A percentile compares a stretch with the other conserved stretches of the same genome.
Evolutionary conservation across 768 basidiomycete genomes (phyloP).

Genomic region (Naganishia onofrii): DNA sequence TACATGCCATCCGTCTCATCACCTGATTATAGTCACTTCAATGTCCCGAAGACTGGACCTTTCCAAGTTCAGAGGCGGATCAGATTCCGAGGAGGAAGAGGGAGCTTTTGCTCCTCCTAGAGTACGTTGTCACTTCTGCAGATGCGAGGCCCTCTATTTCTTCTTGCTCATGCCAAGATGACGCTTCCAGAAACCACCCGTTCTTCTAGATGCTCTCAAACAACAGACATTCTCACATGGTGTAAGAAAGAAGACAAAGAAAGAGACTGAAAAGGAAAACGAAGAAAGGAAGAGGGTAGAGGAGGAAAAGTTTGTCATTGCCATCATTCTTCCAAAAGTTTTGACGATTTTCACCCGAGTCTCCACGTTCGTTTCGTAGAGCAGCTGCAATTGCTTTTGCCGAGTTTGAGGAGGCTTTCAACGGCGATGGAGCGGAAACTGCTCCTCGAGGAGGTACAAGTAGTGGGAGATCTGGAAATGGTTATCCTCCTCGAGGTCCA

Average conservation of each 20-base stretch:
- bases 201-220: constrained; percentile 74
- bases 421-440: constrained; percentile 33
- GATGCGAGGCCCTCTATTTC: not conserved
- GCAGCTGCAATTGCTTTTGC: constrained; percentile 46
- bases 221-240: constrained; percentile 77
- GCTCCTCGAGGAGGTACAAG: constrained; percentile 29
- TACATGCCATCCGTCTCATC: too few species aligned
- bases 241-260: constrained; percentile 80
- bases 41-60: constrained; percentile 50
- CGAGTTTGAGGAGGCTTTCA: constrained; percentile 50
- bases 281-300: constrained; percentile 77
- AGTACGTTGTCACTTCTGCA: constrained; percentile 32
- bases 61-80: constrained; percentile 47
- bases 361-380: constrained; percentile 19
- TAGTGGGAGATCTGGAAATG: constrained; percentile 7
- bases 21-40: too few species aligned
- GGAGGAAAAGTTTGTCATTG: constrained; percentile 43
- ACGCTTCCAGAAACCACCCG: constrained; percentile 56
- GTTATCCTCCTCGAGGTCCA: constrained; percentile 25
- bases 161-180: constrained; percentile 9
- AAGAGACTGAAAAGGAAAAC: constrained; percentile 88
- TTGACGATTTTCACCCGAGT: too few species aligned
- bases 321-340: not conserved
- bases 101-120: constrained; percentile 40
- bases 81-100: constrained; percentile 48